A percentile compares a stretch with the other conserved stretches of the same genome.
These are phyloP conservation scores for Arthonia radiata DNA, from an alignment of 495 filamentous ascomycete genomes.

Conservation along the genomic window DNA sequence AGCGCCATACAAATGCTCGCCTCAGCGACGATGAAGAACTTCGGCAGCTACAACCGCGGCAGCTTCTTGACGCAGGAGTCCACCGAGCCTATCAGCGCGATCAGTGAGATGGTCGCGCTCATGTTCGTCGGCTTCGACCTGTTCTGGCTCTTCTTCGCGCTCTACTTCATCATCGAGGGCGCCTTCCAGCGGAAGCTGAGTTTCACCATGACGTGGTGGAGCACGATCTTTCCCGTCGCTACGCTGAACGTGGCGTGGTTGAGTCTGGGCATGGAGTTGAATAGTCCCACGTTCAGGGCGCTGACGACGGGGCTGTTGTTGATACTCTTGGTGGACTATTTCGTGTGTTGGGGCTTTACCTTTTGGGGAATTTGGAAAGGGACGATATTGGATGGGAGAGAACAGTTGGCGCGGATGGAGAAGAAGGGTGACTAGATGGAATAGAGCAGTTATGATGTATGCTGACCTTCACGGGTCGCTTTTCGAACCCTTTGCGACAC, in stretches of 20 bases:
- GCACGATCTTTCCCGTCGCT: constrained; percentile 3
- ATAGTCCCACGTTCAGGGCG: constrained; percentile 2
- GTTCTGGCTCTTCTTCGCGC: constrained; percentile 1
- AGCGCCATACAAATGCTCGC: constrained; percentile 3
- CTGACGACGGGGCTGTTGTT: constrained; percentile 1
- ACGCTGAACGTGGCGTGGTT: constrained; percentile 2
- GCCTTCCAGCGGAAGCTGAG: constrained; percentile 1
- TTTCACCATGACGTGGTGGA: constrained; percentile 2
- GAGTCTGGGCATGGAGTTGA: constrained; percentile 2
- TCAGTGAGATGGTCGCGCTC: constrained; percentile 1
- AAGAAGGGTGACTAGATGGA: constrained; percentile 1
- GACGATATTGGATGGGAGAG: constrained; percentile 1
- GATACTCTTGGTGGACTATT: constrained; percentile 1
- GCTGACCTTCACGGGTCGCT: too few relatives aligned
- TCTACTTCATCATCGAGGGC: constrained; percentile 1
- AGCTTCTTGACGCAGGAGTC: constrained; percentile 3
- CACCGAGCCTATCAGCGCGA: constrained; percentile 1
- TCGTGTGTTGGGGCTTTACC: constrained; percentile 3
- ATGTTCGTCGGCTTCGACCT: constrained; percentile 2
- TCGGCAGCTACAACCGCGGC: constrained; percentile 3
- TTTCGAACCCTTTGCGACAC: too few relatives aligned
- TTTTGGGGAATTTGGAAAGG: constrained; percentile 1
- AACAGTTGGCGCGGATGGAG: constrained; percentile 2
- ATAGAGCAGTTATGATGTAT: too few relatives aligned
- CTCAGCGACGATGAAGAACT: constrained; percentile 1